Percentiles rank a stretch among this genome's conserved stretches.
These are phyloP conservation scores for Peribolospora baueri DNA, from an alignment of 768 basidiomycete genomes.

Conservation along the genomic window DNA sequence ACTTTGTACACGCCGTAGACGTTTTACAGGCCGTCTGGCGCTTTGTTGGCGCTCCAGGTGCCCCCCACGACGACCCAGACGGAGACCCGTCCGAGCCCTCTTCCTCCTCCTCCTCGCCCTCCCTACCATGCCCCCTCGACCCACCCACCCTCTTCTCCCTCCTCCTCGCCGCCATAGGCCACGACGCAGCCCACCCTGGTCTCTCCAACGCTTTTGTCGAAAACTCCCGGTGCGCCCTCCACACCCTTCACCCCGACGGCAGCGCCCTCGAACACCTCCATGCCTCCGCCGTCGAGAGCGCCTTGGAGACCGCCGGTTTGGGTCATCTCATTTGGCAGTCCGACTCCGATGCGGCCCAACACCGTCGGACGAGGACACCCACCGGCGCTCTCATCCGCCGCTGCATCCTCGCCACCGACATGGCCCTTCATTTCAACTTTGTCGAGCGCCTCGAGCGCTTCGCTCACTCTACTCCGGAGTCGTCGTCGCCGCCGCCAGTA, in stretches of 20 bases:
- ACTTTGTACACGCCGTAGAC: constrained; percentile 88
- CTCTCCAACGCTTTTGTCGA: constrained; percentile 53
- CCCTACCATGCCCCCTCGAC: constrained; percentile 33
- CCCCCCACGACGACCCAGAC: constrained; percentile 31
- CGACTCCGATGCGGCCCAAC: neutral
- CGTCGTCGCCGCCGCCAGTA: constrained; percentile 16
- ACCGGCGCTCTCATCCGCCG: neutral
- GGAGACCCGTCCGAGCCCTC: constrained; percentile 15
- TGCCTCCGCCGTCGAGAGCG: constrained; percentile 8
- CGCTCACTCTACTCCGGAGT: constrained; percentile 23
- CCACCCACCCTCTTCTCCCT: constrained; percentile 36
- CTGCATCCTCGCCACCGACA: constrained; percentile 12
- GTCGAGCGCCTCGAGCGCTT: constrained; percentile 39
- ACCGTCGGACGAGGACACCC: no score
- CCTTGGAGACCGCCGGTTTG: constrained; percentile 2
- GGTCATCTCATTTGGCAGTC: neutral
- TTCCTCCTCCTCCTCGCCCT: neutral
- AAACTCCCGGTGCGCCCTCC: constrained; percentile 24
- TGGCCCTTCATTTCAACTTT: constrained; percentile 32
- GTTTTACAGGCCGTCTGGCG: constrained; percentile 79
- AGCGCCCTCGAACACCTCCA: constrained; percentile 4
- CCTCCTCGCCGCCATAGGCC: constrained; percentile 79
- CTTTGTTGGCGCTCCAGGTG: constrained; percentile 54
- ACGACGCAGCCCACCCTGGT: constrained; percentile 93
- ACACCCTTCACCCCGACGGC: neutral